Base-by-base conservation (phyloP, 2,329 filamentous ascomycete species). In the Colletotrichum tamarilloi region DNA sequence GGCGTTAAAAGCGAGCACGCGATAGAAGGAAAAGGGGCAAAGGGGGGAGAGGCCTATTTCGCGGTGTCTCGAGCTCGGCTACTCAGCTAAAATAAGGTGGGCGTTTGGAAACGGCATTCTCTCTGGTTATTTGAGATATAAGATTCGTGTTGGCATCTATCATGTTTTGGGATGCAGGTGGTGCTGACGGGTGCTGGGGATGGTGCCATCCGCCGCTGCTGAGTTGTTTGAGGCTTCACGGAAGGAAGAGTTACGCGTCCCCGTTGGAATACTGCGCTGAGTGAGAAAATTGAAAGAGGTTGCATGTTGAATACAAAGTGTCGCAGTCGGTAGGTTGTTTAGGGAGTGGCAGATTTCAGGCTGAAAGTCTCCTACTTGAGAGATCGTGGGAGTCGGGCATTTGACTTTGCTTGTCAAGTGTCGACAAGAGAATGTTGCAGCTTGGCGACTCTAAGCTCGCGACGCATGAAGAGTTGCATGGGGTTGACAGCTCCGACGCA, bases 141-240 rank as follows among this genome's bases (percentile, higher is more conserved):
- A 68, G 62, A 65, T 73, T 70, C 38, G 46, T 35, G 60, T 52
- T 65, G 55, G 60, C 66, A 70, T 62, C 66, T 62, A 73, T 64
- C 70, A 73, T 35, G 70, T 56, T 65, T 60, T 14, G 28, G 42
- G 32, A 52, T 5, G 19, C 38, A 30, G 66, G 59, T 73, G 46
- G 70, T 59, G 26, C 49, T 56, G 5, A 28, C 19, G n/a, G 63
- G 35, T 28, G 19, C 65, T 59, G 38, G 53, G n/a, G 52, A 58
- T 63, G 58, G 64, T 30, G 30, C 22, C 53, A 62, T 68, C 64
- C 49, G 64, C 46, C 64, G 56, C 57, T 22, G 42, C 42, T 62
- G 68, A 67, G 24, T 30, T 72, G 66, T 69, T 69, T 63, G 67
- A 62, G 66, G 67, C 60, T 56, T 38, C 22, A 30, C 59, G 55